Evolutionary conservation across 345 rosid genomes (phyloP).

Genomic region (Eucalyptus shirleyi): DNA sequence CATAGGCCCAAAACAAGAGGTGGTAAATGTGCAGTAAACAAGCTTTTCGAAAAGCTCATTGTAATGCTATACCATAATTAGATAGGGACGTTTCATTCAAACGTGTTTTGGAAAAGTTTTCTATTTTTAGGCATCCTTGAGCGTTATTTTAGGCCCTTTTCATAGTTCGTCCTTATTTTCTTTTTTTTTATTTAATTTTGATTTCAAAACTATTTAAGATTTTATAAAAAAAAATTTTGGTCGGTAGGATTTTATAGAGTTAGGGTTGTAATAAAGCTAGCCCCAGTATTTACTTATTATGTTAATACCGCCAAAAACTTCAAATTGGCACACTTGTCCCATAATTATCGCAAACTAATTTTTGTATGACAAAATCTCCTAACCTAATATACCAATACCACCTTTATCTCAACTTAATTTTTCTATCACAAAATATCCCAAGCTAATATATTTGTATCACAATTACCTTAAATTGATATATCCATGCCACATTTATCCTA

Average conservation of each 20-base stretch:
- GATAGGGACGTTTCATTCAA: not conserved
- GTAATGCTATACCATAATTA: not conserved
- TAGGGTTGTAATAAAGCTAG: not conserved
- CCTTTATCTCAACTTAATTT: too few species aligned
- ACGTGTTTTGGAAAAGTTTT: not conserved
- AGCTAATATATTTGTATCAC: too few species aligned
- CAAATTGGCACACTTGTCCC: not conserved
- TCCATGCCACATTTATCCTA: not conserved
- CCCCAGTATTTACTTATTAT: not conserved
- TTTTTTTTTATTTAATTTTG: not conserved
- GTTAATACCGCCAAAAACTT: not conserved
- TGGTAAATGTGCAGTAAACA: not conserved
- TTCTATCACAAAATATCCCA: too few species aligned
- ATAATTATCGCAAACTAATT: not conserved
- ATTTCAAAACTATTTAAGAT: not conserved
- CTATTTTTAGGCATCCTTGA: not conserved
- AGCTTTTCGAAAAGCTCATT: not conserved
- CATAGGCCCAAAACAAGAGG: not conserved
- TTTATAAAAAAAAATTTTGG: not conserved
- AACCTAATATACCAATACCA: too few species aligned
- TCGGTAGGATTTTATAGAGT: too few species aligned
- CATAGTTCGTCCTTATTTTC: not conserved
- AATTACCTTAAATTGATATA: too few species aligned
- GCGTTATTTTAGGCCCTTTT: not conserved
- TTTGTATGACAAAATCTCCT: too few species aligned